Conservation (phyloP, 2,329 filamentous ascomycete species). For the Nannizzia gypsea region DNA sequence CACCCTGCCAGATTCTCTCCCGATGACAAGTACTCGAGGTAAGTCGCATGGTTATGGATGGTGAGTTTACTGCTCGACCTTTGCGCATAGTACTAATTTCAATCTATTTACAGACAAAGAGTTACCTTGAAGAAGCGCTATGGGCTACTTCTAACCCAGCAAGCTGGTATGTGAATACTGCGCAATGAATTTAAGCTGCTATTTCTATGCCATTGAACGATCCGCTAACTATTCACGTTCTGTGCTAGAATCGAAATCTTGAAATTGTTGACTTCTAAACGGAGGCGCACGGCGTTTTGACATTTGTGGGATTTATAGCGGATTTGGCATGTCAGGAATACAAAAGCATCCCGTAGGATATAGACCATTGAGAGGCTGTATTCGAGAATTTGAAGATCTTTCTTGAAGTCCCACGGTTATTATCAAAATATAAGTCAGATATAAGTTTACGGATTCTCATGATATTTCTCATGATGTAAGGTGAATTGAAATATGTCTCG, state of each 20-base stretch:
- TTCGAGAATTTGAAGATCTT: neutral
- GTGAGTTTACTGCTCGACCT: neutral
- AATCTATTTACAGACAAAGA: constrained; percentile 53
- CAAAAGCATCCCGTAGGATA: neutral
- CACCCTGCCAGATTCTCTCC: constrained; percentile 95
- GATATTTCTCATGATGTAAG: neutral
- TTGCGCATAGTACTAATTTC: neutral
- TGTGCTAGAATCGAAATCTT: constrained; percentile 24
- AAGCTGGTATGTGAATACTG: constrained; percentile 36
- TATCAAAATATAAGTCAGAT: neutral
- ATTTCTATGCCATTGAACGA: neutral
- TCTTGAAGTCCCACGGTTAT: neutral
- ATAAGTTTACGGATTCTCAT: neutral
- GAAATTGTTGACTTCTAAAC: constrained; percentile 13
- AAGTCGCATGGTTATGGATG: constrained; percentile 14
- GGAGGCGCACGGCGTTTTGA: constrained; percentile 14
- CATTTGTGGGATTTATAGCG: constrained; percentile 3
- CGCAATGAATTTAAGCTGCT: neutral
- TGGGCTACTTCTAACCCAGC: constrained; percentile 74
- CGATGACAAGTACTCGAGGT: constrained; percentile 93
- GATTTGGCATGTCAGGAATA: neutral
- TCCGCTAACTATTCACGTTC: constrained; percentile 6
- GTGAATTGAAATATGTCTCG: neutral
- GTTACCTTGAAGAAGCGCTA: constrained; percentile 93
- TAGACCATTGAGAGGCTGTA: neutral